phyloP scores from a whole-genome alignment of 768 basidiomycete species.

The Epithele typhae region DNA sequence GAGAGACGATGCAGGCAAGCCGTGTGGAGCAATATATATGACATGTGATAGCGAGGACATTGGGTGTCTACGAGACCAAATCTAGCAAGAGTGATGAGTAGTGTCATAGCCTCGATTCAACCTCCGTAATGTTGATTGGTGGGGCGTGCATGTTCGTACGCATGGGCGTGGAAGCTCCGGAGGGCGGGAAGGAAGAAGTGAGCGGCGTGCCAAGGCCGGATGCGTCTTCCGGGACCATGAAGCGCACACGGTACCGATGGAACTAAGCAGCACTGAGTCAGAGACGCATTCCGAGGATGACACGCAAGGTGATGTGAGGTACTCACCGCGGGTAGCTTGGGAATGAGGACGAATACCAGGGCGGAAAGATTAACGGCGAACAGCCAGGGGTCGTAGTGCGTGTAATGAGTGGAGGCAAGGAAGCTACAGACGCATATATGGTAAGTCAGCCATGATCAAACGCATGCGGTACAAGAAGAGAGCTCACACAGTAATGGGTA shows the following conservation, averaged over 20 bases:
- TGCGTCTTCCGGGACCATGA: conserved; percentile 54
- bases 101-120: conserved; percentile 9
- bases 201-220: conserved; percentile 68
- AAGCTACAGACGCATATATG: conserved; percentile 52
- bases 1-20: conserved; percentile 1
- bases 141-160: conserved; percentile 18
- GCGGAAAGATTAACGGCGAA: conserved; percentile 90
- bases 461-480: background rate
- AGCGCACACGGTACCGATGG: conserved; percentile 78
- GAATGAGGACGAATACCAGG: conserved; percentile 77
- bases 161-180: conserved; percentile 41
- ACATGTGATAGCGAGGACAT: background rate
- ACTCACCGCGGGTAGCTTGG: conserved; percentile 90
- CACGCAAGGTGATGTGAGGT: conserved; percentile 13
- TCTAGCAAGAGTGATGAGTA: background rate
- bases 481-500: conserved; percentile 85
- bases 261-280: conserved; percentile 40
- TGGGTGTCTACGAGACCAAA: conserved; percentile 11
- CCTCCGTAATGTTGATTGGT: conserved; percentile 34
- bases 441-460: background rate
- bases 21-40: background rate
- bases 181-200: conserved; percentile 51
- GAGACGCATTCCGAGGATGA: background rate
- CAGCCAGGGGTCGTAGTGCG: conserved; percentile 90
- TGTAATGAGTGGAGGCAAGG: conserved; percentile 96